phyloP scores from a whole-genome alignment of 257 asterid genomes.

The Solanum paucissectum region DNA sequence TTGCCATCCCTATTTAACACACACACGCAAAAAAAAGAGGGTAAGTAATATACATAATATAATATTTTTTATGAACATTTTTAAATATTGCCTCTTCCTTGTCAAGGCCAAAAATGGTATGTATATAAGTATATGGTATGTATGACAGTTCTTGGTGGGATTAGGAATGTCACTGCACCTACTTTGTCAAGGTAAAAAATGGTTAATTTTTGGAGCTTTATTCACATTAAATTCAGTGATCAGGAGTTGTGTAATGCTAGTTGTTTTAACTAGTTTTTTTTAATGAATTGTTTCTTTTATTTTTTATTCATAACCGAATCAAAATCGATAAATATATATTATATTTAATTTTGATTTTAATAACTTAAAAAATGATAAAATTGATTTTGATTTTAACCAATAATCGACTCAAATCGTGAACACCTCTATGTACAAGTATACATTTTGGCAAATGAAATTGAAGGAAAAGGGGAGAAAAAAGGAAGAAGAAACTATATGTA shows the following conservation, averaged over 20 bases:
- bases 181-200: no score
- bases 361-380: no score
- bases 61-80: background rate
- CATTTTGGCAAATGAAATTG: background rate
- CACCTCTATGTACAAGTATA: background rate
- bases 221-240: background rate
- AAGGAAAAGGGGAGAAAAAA: background rate
- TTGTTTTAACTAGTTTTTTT: background rate
- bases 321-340: no score
- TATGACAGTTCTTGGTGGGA: background rate
- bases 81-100: no score
- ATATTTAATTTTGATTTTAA: background rate
- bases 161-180: background rate
- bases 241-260: background rate
- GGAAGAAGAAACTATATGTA: background rate
- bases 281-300: no score
- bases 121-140: no score
- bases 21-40: background rate
- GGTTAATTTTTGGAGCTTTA: no score
- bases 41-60: background rate
- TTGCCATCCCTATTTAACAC: conserved; percentile 41
- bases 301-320: background rate
- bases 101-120: no score
- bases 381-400: no score
- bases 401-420: no score